Evolutionary conservation across 305 asterid species (phyloP).

Genomic region (Fraxinus latifolia): DNA sequence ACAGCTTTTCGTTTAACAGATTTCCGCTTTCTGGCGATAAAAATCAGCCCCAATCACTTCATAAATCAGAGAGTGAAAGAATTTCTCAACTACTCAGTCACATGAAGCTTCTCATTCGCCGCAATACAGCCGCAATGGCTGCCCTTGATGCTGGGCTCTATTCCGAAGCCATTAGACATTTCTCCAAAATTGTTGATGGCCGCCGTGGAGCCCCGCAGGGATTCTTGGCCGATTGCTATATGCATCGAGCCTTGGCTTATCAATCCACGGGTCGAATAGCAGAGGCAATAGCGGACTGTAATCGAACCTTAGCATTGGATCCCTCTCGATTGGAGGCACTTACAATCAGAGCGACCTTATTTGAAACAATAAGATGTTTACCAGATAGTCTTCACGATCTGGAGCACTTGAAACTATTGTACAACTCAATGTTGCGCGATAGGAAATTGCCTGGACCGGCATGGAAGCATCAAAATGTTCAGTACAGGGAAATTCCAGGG

Average conservation of each 20-base stretch:
- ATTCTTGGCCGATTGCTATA: slow-evolving; percentile 47
- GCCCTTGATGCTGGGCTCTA: slow-evolving; percentile 53
- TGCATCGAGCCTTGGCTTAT: slow-evolving; percentile 52
- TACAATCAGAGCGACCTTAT: slow-evolving; percentile 39
- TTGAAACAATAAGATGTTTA: slow-evolving; percentile 48
- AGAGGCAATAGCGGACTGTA: slow-evolving; percentile 59
- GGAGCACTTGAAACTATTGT: slow-evolving; percentile 55
- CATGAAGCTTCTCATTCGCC: slow-evolving; percentile 52
- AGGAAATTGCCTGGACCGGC: slow-evolving; percentile 45
- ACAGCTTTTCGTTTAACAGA: slow-evolving; percentile 39
- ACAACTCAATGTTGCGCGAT: slow-evolving; percentile 48
- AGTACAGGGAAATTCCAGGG: slow-evolving; percentile 57
- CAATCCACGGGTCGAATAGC: slow-evolving; percentile 45
- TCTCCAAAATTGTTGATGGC: slow-evolving; percentile 54
- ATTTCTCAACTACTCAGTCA: slow-evolving; percentile 49
- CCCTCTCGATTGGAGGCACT: slow-evolving; percentile 52
- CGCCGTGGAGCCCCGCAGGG: slow-evolving; percentile 61
- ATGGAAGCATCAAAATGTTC: slow-evolving; percentile 49
- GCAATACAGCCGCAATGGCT: slow-evolving; percentile 54
- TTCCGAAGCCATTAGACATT: slow-evolving; percentile 49
- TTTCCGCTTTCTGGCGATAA: slow-evolving; percentile 29
- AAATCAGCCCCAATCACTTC: slow-evolving; percentile 24
- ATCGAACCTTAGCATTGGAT: slow-evolving; percentile 50
- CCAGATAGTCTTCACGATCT: slow-evolving; percentile 62
- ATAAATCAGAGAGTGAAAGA: slow-evolving; percentile 37